These are phyloP conservation scores for Blastobotrys persicus DNA, from an alignment of 1,139 yeast species.

Conservation along the genomic window DNA sequence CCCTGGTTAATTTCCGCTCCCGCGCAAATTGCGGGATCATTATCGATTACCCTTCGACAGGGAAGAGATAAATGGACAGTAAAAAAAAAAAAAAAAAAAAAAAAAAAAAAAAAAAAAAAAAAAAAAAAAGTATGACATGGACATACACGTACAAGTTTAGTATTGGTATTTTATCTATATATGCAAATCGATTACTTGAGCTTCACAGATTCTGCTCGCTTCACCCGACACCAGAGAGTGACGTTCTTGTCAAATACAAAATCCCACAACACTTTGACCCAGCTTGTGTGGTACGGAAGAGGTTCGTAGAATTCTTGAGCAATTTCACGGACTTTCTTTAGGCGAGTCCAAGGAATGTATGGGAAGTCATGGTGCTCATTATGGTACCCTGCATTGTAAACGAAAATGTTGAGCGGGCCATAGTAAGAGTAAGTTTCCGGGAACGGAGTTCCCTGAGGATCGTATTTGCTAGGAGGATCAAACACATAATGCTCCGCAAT, in stretches of 20 bases:
- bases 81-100: no score
- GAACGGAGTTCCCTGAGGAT: constrained; percentile 34
- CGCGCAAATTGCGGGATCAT: no score
- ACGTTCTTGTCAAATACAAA: constrained; percentile 69
- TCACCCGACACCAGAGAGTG: constrained; percentile 76
- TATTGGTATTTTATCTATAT: not conserved
- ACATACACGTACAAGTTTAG: not conserved
- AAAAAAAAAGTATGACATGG: not conserved
- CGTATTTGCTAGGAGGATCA: constrained; percentile 49
- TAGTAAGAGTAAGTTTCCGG: constrained; percentile 92
- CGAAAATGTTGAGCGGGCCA: constrained; percentile 69
- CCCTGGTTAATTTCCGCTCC: no score
- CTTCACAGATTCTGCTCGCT: constrained; percentile 42
- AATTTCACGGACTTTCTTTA: constrained; percentile 60
- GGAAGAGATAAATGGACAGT: no score
- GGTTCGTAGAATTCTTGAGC: constrained; percentile 83
- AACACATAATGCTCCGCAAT: constrained; percentile 90
- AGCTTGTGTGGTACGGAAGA: constrained; percentile 71
- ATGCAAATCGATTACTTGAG: not conserved
- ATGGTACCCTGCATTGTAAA: constrained; percentile 94
- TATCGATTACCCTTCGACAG: no score
- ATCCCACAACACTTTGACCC: constrained; percentile 75
- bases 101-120: not conserved
- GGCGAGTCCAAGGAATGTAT: constrained; percentile 82
- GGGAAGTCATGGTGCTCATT: constrained; percentile 97